These are phyloP conservation scores for Chiua virens DNA, from an alignment of 768 basidiomycete genomes.

Conservation along the genomic window DNA sequence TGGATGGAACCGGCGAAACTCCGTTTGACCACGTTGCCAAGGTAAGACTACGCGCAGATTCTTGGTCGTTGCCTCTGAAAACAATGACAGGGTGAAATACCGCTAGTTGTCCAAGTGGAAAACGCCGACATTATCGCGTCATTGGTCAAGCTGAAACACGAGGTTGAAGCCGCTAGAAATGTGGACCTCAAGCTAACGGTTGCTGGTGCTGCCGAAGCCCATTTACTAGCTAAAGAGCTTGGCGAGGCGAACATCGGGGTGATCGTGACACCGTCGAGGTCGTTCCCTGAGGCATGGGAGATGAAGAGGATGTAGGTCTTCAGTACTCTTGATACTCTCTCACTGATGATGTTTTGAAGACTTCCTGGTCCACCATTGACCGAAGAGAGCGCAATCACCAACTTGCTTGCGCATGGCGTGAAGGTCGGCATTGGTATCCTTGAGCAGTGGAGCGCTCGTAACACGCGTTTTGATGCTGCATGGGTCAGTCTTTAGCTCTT, in stretches of 20 bases:
- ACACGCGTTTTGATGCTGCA: conserved; percentile 74
- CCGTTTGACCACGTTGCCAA: conserved; percentile 44
- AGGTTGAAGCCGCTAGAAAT: conserved; percentile 51
- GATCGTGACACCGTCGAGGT: conserved; percentile 61
- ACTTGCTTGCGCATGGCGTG: conserved; percentile 67
- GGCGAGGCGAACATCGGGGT: conserved; percentile 68
- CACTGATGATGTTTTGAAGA: conserved; percentile 17
- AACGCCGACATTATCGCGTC: conserved; percentile 84
- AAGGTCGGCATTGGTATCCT: conserved; percentile 67
- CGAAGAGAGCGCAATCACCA: conserved; percentile 53
- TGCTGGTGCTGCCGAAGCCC: conserved; percentile 66
- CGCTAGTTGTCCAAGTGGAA: conserved; percentile 71
- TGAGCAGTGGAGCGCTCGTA: conserved; percentile 71
- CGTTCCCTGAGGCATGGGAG: conserved; percentile 78
- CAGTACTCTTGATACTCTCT: neutral
- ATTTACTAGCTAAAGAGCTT: conserved; percentile 71
- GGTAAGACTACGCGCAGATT: conserved; percentile 30
- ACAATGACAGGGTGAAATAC: conserved; percentile 55
- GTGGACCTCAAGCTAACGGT: conserved; percentile 56
- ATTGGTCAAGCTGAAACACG: conserved; percentile 64
- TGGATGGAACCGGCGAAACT: conserved; percentile 27
- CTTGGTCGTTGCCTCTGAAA: neutral
- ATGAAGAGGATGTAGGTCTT: conserved; percentile 35
- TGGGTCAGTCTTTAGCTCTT: conserved; percentile 57
- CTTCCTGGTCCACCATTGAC: conserved; percentile 33